Evolutionary conservation across 352 stramenopile genomes (phyloP).

Genomic region (Lagenidium sp.): DNA sequence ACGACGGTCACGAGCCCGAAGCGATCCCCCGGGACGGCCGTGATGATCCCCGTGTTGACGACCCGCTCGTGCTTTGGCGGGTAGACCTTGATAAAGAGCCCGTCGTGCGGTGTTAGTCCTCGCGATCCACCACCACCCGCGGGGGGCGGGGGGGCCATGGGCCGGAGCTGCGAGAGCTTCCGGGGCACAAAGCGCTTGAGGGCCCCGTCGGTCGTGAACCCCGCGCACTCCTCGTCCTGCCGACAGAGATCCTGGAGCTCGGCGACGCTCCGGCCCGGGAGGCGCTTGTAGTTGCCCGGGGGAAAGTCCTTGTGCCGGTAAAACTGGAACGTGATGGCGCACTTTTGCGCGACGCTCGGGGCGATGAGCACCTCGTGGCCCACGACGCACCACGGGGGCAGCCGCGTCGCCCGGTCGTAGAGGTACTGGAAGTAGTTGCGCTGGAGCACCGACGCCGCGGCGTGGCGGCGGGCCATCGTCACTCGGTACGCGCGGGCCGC

Average conservation of each 20-base stretch:
- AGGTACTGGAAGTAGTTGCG: conserved; percentile 65
- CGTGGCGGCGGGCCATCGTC: conserved; percentile 17
- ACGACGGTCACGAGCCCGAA: conserved; percentile 53
- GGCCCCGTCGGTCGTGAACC: conserved; percentile 58
- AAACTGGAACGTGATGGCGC: conserved; percentile 68
- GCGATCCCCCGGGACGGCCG: conserved; percentile 33
- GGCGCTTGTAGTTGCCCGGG: conserved; percentile 45
- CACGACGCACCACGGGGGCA: conserved; percentile 53
- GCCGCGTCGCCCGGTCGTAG: conserved; percentile 40
- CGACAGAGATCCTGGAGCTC: conserved; percentile 53
- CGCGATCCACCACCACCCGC: neutral
- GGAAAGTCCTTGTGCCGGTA: conserved; percentile 67
- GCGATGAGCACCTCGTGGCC: conserved; percentile 59
- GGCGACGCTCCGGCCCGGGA: conserved; percentile 19
- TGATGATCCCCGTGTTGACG: conserved; percentile 47
- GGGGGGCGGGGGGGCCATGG: conserved; percentile 18
- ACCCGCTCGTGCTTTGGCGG: conserved; percentile 34
- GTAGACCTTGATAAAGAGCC: conserved; percentile 55
- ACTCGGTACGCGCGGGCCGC: conserved; percentile 20
- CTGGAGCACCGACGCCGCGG: conserved; percentile 47
- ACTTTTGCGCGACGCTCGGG: conserved; percentile 46
- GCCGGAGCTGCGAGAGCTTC: conserved; percentile 60
- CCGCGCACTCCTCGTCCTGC: conserved; percentile 59
- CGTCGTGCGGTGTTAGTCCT: conserved; percentile 20
- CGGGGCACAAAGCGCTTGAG: conserved; percentile 72